Evolutionary conservation across 371 early-diverging fungal species (phyloP).

Genomic region (Circinella umbellata): DNA sequence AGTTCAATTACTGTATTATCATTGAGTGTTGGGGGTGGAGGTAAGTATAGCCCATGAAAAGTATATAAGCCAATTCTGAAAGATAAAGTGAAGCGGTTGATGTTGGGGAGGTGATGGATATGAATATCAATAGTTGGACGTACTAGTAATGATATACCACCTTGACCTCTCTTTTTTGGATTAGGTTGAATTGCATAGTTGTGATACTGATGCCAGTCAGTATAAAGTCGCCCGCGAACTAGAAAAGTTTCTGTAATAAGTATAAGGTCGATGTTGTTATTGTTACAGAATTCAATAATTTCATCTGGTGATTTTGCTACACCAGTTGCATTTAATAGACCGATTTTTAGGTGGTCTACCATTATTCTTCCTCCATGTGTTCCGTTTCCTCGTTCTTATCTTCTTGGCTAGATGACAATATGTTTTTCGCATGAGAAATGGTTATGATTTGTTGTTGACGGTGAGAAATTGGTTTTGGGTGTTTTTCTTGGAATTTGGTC

Average conservation of each 20-base stretch:
- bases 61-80: background rate
- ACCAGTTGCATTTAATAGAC: slow-evolving; percentile 14
- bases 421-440: background rate
- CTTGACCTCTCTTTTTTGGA: background rate
- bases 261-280: slow-evolving; percentile 1
- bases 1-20: background rate
- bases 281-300: background rate
- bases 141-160: slow-evolving; percentile 3
- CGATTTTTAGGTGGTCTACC: slow-evolving; percentile 6
- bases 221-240: background rate
- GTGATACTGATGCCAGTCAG: slow-evolving; percentile 15
- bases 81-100: background rate
- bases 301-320: slow-evolving; percentile 4
- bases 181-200: background rate
- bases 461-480: background rate
- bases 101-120: background rate
- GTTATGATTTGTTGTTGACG: background rate
- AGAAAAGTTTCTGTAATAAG: slow-evolving; percentile 12
- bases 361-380: slow-evolving; percentile 9
- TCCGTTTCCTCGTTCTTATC: background rate
- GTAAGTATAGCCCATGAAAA: slow-evolving; percentile 7
- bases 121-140: background rate
- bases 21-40: background rate
- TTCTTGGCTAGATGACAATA: background rate
- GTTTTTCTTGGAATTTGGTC: background rate